Percentiles rank a stretch among this genome's conserved stretches.
These are phyloP conservation scores for Penicillium concentricum DNA, from an alignment of 2,329 filamentous ascomycete species.

Conservation along the genomic window DNA sequence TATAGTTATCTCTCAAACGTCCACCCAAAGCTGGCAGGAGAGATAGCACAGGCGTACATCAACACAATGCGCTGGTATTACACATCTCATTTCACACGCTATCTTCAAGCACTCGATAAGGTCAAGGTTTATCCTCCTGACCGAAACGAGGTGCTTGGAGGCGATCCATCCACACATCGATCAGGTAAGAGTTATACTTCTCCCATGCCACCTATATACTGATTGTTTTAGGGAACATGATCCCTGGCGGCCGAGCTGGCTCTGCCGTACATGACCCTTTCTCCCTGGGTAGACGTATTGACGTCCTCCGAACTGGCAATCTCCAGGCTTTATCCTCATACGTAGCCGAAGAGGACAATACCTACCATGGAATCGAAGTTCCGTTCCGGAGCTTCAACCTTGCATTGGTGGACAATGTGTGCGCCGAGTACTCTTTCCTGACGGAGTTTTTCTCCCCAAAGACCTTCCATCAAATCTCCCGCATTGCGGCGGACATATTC, in stretches of 20 bases:
- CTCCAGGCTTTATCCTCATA: slow-evolving; percentile 80
- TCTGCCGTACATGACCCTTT: slow-evolving; percentile 72
- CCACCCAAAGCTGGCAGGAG: slow-evolving; percentile 77
- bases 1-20: slow-evolving; percentile 81
- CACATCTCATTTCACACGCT: slow-evolving; percentile 82
- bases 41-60: slow-evolving; percentile 90
- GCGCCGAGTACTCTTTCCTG: slow-evolving; percentile 91
- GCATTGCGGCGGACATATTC: slow-evolving; percentile 84
- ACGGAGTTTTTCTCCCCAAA: slow-evolving; percentile 83
- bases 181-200: slow-evolving; percentile 38
- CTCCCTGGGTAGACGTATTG: slow-evolving; percentile 80
- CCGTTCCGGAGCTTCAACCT: slow-evolving; percentile 95
- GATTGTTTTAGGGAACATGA: slow-evolving; percentile 32
- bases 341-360: slow-evolving; percentile 84
- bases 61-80: slow-evolving; percentile 99
- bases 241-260: slow-evolving; percentile 40
- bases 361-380: slow-evolving; percentile 81
- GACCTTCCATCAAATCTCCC: slow-evolving; percentile 73
- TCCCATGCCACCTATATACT: background rate
- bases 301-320: slow-evolving; percentile 72
- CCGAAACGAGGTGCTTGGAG: slow-evolving; percentile 77
- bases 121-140: slow-evolving; percentile 81
- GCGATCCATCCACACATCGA: slow-evolving; percentile 70
- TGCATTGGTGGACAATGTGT: slow-evolving; percentile 88
- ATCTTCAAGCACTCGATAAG: slow-evolving; percentile 78